Conservation (phyloP, 768 basidiomycete genomes). For the Kwoniella botswanensis region DNA sequence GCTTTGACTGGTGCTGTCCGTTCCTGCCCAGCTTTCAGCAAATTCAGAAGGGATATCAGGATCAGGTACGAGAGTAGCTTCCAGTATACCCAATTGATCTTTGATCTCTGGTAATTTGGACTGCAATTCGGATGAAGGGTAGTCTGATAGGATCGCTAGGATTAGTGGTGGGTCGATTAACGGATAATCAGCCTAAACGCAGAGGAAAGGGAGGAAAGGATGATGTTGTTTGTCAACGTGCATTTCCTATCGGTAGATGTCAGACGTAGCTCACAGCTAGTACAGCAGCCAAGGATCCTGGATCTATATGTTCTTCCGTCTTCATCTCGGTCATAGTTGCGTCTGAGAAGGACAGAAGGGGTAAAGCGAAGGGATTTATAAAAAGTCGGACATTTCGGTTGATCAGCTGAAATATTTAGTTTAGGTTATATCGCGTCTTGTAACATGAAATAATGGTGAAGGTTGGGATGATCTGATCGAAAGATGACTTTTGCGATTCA, state of each 20-base stretch:
- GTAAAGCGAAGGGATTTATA: too few species aligned
- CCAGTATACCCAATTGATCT: slow-evolving; percentile 47
- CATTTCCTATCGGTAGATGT: neutral
- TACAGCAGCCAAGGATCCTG: slow-evolving; percentile 19
- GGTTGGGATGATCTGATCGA: too few species aligned
- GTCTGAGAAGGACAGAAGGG: neutral
- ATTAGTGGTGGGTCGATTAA: slow-evolving; percentile 43
- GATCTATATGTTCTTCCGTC: slow-evolving; percentile 21
- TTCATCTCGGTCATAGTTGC: neutral
- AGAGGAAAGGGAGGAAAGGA: neutral
- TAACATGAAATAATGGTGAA: too few species aligned
- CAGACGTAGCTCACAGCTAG: slow-evolving; percentile 14
- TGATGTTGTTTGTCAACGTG: neutral
- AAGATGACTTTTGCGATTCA: too few species aligned
- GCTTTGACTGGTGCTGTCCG: slow-evolving; percentile 15
- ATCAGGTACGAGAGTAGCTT: slow-evolving; percentile 50
- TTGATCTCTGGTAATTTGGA: slow-evolving; percentile 27
- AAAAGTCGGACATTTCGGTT: too few species aligned
- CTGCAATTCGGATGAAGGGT: slow-evolving; percentile 24
- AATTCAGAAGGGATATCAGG: slow-evolving; percentile 18
- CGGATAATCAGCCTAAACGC: slow-evolving; percentile 41
- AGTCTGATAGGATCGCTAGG: slow-evolving; percentile 42
- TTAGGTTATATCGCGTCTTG: too few species aligned
- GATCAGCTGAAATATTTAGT: too few species aligned
- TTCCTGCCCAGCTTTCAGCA: slow-evolving; percentile 6